Base-by-base conservation (phyloP, 139 green algal genomes). In the Asterochloris erici region DNA sequence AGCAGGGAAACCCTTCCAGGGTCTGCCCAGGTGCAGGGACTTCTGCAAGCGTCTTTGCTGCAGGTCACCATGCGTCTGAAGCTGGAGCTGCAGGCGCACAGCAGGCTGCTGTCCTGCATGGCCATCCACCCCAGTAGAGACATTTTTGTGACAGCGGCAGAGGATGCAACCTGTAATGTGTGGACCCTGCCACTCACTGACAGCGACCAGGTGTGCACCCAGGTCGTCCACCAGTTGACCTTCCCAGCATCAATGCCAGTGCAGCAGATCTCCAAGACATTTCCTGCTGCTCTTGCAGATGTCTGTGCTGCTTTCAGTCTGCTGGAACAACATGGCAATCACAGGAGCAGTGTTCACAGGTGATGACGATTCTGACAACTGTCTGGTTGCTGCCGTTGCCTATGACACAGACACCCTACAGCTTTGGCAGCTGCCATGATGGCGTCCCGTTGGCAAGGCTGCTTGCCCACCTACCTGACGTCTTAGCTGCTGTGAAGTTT, bases 111-210 rank as follows among this genome's bases (percentile, higher is more conserved):
- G 54, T 28, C 24, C 17, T 61, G 60, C 60, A 29, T 80, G 60
- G 76, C 76, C 29, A 62, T 80, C 14, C 76, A 80, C n/a, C 76
- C 76, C 12, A 80, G 60, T 12, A 64, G 76, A 21, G 24, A 24
- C 54, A 14, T 80, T 28, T 80, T 80, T 80, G 76, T 62, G n/a
- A 70, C 76, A 38, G 76, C 76, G 60, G 60, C 76, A 23, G 76
- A 80, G n/a, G 76, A 80, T 69, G 76, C 76, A 24, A 80, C 76
- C 47, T 14, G 29, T 10, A 62, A 61, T 69, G 76, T 80, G 23
- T 80, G 76, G 76, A 69, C 23, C 10, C n/a, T 80, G 76, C 15
- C 38, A 6, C 38, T 54, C 38, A 54, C 76, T 60, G 47, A 80
- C 68, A 23, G 38, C 24, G 4, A 28, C 13, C 54, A 80, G n/a